Base-by-base conservation (phyloP, 768 basidiomycete genomes). In the Ramaria sp. region DNA sequence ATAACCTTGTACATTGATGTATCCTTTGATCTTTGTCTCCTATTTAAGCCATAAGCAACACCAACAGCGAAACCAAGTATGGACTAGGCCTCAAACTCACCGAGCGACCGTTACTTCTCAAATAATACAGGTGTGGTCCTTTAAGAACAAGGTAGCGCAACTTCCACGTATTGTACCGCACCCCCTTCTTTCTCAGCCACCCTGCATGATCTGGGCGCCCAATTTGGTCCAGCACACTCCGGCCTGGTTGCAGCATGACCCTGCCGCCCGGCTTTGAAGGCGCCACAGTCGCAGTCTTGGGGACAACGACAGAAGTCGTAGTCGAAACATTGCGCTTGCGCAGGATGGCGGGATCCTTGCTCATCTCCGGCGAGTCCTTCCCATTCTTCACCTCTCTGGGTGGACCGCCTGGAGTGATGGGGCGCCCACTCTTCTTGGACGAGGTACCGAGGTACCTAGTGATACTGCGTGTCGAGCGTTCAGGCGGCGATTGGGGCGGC, bases 21-120 rank as follows among this genome's bases (percentile, higher is more conserved):
- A 94, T n/a, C 90, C 95, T 73, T 98, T 98, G 69, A 96, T 88
- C 64, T 88, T 88, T 30, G 85, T 88, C 72, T 97, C 94, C 88
- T 94, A 62, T 24, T n/a, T 56, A 37, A 1, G 34, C 34, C 34
- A 37, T 13, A 37, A 37, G 45, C 22, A 41, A 24, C 4, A 19
- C 48, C 42, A 50, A 39, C 34, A 46, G 33, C 49, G 17, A 34
- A 48, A 11, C 20, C 30, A 24, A 54, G 49, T 15, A 19, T 51
- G 45, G 20, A 19, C 22, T 9, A 12, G 39, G 56, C 54, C 57
- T 62, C 64, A 53, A 59, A 75, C 66, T 41, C 55, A 69, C 76
- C 75, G 79, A 62, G 63, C 78, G 80, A 65, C 73, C 87, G 64
- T 86, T 83, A 63, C 82, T 87, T 70, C 80, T 82, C 69, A 99